Evolutionary conservation across 306 rosid species (phyloP).

Genomic region (Begonia fuchsioides): DNA sequence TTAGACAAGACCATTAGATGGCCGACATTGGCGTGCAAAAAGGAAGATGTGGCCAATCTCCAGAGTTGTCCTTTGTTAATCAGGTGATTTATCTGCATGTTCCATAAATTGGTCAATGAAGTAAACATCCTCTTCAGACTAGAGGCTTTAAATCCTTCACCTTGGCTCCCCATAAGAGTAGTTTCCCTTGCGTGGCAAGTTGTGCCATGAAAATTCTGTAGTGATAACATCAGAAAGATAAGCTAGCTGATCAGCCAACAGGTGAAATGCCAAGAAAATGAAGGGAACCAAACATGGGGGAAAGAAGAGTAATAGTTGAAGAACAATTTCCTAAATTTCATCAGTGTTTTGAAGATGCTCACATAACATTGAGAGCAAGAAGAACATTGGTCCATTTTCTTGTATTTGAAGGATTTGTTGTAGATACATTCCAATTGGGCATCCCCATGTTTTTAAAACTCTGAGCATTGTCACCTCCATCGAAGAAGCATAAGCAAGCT

Average conservation of each 20-base stretch:
- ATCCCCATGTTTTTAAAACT: conserved; percentile 21
- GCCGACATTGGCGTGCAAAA: conserved; percentile 75
- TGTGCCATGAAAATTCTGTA: conserved; percentile 56
- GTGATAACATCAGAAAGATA: conserved; percentile 11
- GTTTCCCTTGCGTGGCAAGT: conserved; percentile 53
- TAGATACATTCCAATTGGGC: conserved; percentile 24
- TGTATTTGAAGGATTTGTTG: conserved; percentile 24
- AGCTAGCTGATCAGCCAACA: not conserved
- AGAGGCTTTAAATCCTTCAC: conserved; percentile 15
- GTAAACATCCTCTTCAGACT: too few relatives aligned
- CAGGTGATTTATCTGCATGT: conserved; percentile 45
- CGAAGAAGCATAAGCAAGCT: conserved; percentile 39
- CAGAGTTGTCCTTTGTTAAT: conserved; percentile 75
- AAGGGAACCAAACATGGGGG: not conserved
- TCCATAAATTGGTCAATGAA: not conserved
- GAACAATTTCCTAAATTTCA: too few relatives aligned
- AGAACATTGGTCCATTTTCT: conserved; percentile 67
- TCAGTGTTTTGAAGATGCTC: conserved; percentile 21
- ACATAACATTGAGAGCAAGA: conserved; percentile 69
- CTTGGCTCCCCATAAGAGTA: conserved; percentile 87
- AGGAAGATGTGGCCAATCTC: conserved; percentile 75
- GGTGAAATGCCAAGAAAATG: not conserved
- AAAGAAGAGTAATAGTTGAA: too few relatives aligned
- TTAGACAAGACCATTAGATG: conserved; percentile 62
- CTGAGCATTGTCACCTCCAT: conserved; percentile 33